Base-by-base conservation (phyloP, 139 green algal genomes). In the Chlorella sp. region DNA sequence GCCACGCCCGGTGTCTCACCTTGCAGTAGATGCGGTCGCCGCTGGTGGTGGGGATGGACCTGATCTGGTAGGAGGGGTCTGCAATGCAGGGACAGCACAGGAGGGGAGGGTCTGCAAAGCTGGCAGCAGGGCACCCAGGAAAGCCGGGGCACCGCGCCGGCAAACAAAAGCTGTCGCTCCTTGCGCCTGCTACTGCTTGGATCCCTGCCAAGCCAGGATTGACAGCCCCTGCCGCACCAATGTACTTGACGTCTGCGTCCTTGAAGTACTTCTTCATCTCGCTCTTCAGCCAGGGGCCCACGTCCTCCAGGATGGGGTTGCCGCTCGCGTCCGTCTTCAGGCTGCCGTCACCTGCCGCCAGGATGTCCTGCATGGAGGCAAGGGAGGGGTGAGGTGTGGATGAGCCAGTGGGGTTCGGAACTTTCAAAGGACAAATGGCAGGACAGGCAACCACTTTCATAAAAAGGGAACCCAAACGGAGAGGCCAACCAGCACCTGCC, bases 21-120 rank as follows among this genome's bases (percentile, higher is more conserved):
- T 97, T 98, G 92, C 95, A 98, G 90, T 98, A 98, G 81, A 98
- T 96, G 81, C 95, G 93, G 91, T 99, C 97, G 44, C 57, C 67
- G 51, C 92, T 92, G 70, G 93, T 97, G 55, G 94, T 97, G 67
- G 95, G 92, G 62, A 98, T 96, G 47, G 96, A 95, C 21, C 97
- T 93, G 62, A 83, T 83, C 18, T 36, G 78, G 78, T 83, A 83
- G 26, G 51, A 60, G 51, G 51, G 51, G 51, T 60, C 76, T 82
- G 76, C 76, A 73, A 1, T 18, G n/a, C 21, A 34, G 16, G 32
- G 23, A 51, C 34, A 39, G 51, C 47, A 65, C 30, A 51, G 20
- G 20, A 32, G 4, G 51, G 30, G 65, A 5, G 15, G 28, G 12
- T n/a, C n/a, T n/a, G n/a, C n/a, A n/a, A n/a, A n/a, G n/a, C n/a